A percentile compares a stretch with the other conserved stretches of the same genome.
Conservation (phyloP, 2,329 filamentous ascomycete species). For the Scedosporium boydii region DNA sequence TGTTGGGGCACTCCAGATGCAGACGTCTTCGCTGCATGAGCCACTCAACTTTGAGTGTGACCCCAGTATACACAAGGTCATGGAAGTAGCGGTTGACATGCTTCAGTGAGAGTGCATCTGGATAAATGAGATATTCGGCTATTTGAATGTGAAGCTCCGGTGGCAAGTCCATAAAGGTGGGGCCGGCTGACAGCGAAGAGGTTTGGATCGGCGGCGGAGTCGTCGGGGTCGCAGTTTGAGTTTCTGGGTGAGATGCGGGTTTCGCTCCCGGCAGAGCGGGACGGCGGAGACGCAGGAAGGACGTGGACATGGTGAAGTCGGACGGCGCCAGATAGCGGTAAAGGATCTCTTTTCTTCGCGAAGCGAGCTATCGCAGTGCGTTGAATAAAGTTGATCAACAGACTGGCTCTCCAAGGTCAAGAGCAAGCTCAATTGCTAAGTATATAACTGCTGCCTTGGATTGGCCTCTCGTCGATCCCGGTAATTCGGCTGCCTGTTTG, state of each 20-base stretch:
- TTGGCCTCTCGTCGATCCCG: background rate
- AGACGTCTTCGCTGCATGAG: constrained; percentile 52
- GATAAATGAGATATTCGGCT: constrained; percentile 51
- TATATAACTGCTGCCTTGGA: constrained; percentile 2
- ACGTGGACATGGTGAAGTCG: background rate
- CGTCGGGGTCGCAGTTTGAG: background rate
- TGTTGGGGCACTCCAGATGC: constrained; percentile 56
- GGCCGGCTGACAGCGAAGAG: constrained; percentile 24
- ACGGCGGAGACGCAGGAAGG: constrained; percentile 5
- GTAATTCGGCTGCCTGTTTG: background rate
- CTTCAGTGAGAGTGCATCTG: constrained; percentile 62
- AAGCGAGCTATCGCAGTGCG: background rate
- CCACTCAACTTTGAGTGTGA: constrained; percentile 60
- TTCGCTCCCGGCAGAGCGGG: background rate
- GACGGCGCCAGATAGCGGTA: background rate
- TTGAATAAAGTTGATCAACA: background rate
- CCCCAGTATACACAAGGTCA: constrained; percentile 53
- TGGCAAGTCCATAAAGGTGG: constrained; percentile 43
- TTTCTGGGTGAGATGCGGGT: background rate
- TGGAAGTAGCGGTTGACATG: constrained; percentile 57
- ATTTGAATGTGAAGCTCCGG: constrained; percentile 60
- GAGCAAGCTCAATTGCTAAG: background rate
- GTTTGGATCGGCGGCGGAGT: background rate
- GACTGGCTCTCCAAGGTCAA: background rate
- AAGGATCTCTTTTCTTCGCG: background rate